phyloP scores from a whole-genome alignment of 768 basidiomycete species.

The Lactarius pseudohatsudake region DNA sequence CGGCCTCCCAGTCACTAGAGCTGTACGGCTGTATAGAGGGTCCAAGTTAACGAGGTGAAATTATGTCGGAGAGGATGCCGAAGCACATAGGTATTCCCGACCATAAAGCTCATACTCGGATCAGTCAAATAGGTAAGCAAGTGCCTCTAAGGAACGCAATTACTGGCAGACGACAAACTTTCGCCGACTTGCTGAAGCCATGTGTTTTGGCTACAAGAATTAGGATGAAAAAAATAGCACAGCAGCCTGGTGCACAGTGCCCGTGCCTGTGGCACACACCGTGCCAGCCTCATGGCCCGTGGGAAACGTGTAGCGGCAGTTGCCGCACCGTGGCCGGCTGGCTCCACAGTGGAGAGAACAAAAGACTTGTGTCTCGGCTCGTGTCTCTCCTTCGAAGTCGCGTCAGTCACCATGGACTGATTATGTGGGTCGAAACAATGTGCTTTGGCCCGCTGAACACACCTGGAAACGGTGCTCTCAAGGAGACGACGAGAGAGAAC shows the following conservation, averaged over 20 bases:
- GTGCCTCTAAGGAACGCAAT: not conserved
- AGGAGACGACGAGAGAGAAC: not conserved
- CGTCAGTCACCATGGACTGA: not conserved
- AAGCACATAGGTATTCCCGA: slow-evolving; percentile 18
- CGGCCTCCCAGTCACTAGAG: not conserved
- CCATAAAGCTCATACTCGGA: slow-evolving; percentile 17
- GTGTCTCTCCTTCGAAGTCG: not conserved
- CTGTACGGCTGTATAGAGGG: slow-evolving; percentile 5
- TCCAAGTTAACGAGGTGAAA: not conserved
- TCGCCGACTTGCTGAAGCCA: not conserved
- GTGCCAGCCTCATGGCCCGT: not conserved
- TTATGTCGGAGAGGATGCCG: too few relatives aligned
- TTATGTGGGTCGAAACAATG: not conserved
- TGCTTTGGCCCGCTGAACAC: not conserved
- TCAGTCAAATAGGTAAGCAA: slow-evolving; percentile 1
- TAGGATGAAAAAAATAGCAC: not conserved
- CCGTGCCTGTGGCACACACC: not conserved
- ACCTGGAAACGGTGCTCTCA: slow-evolving; percentile 9
- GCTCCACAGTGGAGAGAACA: too few relatives aligned
- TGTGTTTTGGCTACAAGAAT: not conserved
- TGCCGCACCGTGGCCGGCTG: not conserved
- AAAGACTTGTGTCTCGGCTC: too few relatives aligned
- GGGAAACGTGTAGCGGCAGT: not conserved
- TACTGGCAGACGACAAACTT: slow-evolving; percentile 26
- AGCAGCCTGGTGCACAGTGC: not conserved